Conservation (phyloP, 129 eudicot genomes). For the Helianthus tuberosus region DNA sequence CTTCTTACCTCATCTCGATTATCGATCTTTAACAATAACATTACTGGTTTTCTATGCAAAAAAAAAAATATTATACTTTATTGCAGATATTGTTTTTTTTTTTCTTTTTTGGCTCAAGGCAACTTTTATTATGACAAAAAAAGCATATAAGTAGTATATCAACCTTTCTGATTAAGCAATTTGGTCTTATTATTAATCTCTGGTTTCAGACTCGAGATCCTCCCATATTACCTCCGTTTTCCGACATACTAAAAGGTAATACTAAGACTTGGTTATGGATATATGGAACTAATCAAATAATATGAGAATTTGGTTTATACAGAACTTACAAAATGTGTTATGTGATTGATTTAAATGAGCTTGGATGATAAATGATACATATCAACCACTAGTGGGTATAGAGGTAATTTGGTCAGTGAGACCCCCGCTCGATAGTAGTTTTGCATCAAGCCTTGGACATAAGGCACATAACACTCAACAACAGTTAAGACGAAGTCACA, state of each 20-base stretch:
- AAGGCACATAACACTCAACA: too few relatives aligned
- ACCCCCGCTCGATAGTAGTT: too few relatives aligned
- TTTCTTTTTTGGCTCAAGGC: not conserved
- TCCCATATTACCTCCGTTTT: conserved; percentile 36
- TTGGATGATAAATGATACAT: not conserved
- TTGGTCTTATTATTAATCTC: conserved; percentile 19
- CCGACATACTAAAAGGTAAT: conserved; percentile 34
- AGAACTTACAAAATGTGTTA: not conserved
- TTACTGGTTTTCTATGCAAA: not conserved
- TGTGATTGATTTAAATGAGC: not conserved
- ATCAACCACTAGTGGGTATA: not conserved
- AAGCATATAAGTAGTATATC: not conserved
- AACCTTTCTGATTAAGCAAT: not conserved
- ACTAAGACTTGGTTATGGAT: not conserved
- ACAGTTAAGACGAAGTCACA: too few relatives aligned
- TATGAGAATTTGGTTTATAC: conserved; percentile 10
- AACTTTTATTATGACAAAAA: not conserved
- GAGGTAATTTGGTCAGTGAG: too few relatives aligned
- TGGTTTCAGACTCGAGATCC: conserved; percentile 41
- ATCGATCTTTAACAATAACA: not conserved
- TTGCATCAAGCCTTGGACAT: too few relatives aligned
- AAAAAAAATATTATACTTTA: not conserved
- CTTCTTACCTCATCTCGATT: not conserved
- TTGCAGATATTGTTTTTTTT: not conserved
- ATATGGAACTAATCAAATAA: not conserved